A percentile compares a stretch with the other conserved stretches of the same genome.
Evolutionary conservation across 2,329 filamentous ascomycete species (phyloP).

Genomic region (Achaetomium macrosporum): DNA sequence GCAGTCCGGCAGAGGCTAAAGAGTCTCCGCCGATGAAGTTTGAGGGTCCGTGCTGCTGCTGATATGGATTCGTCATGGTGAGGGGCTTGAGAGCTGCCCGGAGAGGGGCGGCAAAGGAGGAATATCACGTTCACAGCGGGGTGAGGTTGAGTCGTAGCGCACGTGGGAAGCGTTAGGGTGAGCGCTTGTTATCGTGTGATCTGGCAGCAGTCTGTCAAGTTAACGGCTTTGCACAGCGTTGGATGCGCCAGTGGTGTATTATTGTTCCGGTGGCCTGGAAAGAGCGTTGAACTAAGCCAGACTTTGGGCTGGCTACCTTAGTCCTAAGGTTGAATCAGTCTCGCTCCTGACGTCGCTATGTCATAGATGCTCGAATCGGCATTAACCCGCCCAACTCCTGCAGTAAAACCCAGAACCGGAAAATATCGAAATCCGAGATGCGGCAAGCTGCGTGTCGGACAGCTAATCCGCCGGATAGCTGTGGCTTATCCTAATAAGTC

Average conservation of each 20-base stretch:
- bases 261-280: too few species aligned
- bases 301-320: background rate
- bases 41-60: slow-evolving; percentile 29
- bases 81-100: slow-evolving; percentile 16
- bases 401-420: background rate
- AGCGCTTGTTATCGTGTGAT: background rate
- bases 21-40: slow-evolving; percentile 31
- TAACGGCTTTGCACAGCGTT: too few species aligned
- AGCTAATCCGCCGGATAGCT: background rate
- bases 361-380: slow-evolving; percentile 9
- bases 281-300: too few species aligned
- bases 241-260: too few species aligned
- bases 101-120: background rate
- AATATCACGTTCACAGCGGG: slow-evolving; percentile 5
- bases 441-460: background rate
- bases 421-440: background rate
- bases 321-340: background rate
- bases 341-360: slow-evolving; percentile 9
- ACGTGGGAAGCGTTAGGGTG: background rate
- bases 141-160: background rate
- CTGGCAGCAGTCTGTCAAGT: too few species aligned
- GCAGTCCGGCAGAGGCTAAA: slow-evolving; percentile 24
- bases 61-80: slow-evolving; percentile 41
- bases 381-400: slow-evolving; percentile 1
- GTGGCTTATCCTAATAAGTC: background rate